A percentile compares a stretch with the other conserved stretches of the same genome.
phyloP scores from a whole-genome alignment of 2,329 filamentous ascomycete genomes.

The Ceratocystis albifundus region DNA sequence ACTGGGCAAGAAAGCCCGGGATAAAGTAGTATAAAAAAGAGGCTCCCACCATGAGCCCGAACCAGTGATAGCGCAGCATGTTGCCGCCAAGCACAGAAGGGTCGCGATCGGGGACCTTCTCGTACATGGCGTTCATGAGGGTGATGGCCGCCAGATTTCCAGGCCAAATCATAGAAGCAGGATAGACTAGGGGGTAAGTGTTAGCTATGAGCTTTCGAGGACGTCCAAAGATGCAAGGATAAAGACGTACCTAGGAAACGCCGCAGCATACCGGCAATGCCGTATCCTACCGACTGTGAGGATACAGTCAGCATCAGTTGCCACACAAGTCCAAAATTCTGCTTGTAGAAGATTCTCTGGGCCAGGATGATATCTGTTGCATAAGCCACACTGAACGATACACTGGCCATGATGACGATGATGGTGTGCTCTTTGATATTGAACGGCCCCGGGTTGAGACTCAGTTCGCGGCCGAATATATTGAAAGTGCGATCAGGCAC shows the following conservation, averaged over 20 bases:
- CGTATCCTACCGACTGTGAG: conserved; percentile 58
- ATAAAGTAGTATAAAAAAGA: conserved; percentile 59
- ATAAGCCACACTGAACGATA: conserved; percentile 58
- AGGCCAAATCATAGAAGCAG: conserved; percentile 66
- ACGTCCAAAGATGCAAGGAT: neutral
- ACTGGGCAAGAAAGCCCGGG: conserved; percentile 57
- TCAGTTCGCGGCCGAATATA: conserved; percentile 44
- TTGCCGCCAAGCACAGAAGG: conserved; percentile 48
- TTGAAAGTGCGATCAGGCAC: conserved; percentile 41
- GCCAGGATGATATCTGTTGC: conserved; percentile 64
- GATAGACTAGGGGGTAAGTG: conserved; percentile 38
- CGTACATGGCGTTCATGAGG: conserved; percentile 63
- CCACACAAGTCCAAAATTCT: conserved; percentile 55
- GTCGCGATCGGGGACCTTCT: conserved; percentile 41
- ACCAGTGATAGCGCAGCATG: conserved; percentile 56
- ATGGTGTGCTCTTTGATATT: conserved; percentile 60
- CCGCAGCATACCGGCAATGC: conserved; percentile 56
- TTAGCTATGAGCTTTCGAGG: neutral
- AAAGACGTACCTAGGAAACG: conserved; percentile 44
- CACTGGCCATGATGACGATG: conserved; percentile 59
- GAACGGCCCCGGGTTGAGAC: conserved; percentile 56
- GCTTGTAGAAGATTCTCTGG: conserved; percentile 59
- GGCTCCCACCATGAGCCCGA: conserved; percentile 44
- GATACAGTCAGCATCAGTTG: conserved; percentile 56
- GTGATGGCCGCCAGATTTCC: conserved; percentile 53